Base-by-base conservation (phyloP, 2,329 filamentous ascomycete genomes). In the Rhytidhysteron rufulum region DNA sequence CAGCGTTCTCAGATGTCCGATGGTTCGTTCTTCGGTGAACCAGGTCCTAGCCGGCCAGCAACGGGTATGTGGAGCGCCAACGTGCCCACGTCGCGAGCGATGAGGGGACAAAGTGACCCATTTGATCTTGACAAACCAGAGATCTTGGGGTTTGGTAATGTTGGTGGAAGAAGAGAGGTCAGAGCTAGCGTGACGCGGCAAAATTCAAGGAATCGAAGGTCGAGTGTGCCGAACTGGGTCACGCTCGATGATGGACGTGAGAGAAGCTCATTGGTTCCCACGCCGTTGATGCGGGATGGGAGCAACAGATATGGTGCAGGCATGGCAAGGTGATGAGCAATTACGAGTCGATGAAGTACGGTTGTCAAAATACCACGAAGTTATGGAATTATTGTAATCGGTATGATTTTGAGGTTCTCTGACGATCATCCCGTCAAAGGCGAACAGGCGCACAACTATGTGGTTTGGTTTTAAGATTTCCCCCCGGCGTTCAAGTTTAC, bases 111-210 rank as follows among this genome's bases (percentile, higher is more conserved):
- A 30, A 66, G 62, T 2, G 65, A 68, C 40, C 65, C 65, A 1
- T 68, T 68, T 32, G 65, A 68, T 40, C 57, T 68, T 11, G 65
- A 68, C 39, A 50, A 62, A 10, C 65, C 65, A 8, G 65, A 68
- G 42, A 57, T 68, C 7, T 49, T 68, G 7, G 57, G 59, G 1
- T 62, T 65, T 34, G 54, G 59, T 4, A 49, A 45, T 30, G 53
- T 62, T 13, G 44, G 51, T 30, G 55, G 53, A 10, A 49, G 55
- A 7, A 48, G 42, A 34, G 48, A 59, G 35, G 57, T 63, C 22
- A 48, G 51, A 19, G 55, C 46, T 3, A 63, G 57, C 35, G 48
- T 63, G 10, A 57, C 54, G 7, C 47, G 59, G 25, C 52, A 58
- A 34, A 48, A 50, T 5, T 57, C 57, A 13, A 47, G 46, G 16